Conservation (phyloP, 1,284 basidiomycete species). For the Neotropicomus parvogracilis region DNA sequence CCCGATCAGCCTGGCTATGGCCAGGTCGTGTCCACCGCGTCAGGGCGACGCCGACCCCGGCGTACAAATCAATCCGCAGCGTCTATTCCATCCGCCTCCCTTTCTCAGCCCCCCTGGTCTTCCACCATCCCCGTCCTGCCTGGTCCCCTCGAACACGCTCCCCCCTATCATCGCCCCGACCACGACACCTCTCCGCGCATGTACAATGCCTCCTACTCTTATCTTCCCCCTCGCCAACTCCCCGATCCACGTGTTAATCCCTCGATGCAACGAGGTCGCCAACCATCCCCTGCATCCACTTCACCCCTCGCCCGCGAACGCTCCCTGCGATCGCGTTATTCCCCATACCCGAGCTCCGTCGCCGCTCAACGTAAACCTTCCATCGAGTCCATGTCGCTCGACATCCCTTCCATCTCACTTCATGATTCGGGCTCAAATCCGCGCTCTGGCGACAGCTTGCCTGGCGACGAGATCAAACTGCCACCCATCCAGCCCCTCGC, state of each 20-base stretch:
- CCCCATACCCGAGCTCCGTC: constrained; percentile 40
- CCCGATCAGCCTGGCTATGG: constrained; percentile 81
- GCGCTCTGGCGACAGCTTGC: constrained; percentile 21
- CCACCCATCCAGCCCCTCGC: constrained; percentile 49
- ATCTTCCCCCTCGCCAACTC: constrained; percentile 30
- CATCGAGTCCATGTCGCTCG: constrained; percentile 37
- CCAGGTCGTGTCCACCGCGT: constrained; percentile 63
- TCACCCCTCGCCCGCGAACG: constrained; percentile 34
- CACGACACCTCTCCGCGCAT: constrained; percentile 27
- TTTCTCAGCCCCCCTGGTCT: constrained; percentile 30
- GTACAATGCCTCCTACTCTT: constrained; percentile 29
- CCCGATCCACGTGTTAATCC: constrained; percentile 27
- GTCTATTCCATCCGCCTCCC: constrained; percentile 20
- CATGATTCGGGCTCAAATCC: constrained; percentile 25
- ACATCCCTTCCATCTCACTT: constrained; percentile 40
- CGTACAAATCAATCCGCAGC: constrained; percentile 38
- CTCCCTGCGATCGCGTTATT: constrained; percentile 35
- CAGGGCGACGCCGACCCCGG: constrained; percentile 60
- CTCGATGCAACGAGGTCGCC: constrained; percentile 27
- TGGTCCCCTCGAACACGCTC: constrained; percentile 23
- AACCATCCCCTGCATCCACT: constrained; percentile 27
- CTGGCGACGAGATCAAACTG: constrained; percentile 44
- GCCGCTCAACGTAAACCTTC: constrained; percentile 28
- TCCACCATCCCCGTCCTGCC: constrained; percentile 24
- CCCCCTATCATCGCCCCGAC: constrained; percentile 25